Conservation (phyloP, 805 yeast species). For the Barnettozyma vustinii region DNA sequence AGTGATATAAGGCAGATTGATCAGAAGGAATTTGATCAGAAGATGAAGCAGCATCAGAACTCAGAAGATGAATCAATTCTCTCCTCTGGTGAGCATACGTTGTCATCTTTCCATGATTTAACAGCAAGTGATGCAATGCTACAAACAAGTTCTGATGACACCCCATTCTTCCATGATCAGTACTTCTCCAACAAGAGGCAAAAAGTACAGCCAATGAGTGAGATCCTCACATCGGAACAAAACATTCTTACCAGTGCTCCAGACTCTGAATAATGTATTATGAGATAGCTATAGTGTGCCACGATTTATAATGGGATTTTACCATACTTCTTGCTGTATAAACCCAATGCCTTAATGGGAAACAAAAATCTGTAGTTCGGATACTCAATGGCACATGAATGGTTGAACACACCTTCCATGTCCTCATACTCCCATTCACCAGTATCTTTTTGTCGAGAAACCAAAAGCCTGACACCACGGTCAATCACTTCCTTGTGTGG, state of each 20-base stretch:
- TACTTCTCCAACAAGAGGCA: neutral
- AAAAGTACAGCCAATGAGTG: neutral
- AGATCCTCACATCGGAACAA: conserved; percentile 8
- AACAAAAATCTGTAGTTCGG: conserved; percentile 89
- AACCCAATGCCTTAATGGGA: conserved; percentile 89
- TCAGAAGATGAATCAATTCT: neutral
- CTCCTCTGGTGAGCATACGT: neutral
- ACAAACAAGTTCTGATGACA: conserved; percentile 1
- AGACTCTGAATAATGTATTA: neutral
- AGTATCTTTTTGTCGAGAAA: conserved; percentile 57
- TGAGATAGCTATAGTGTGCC: neutral
- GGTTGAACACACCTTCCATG: conserved; percentile 95
- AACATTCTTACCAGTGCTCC: conserved; percentile 10
- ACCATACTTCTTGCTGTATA: conserved; percentile 37
- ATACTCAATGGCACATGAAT: conserved; percentile 89
- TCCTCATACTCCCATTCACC: conserved; percentile 88
- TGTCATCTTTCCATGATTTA: conserved; percentile 1
- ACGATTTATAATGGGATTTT: neutral
- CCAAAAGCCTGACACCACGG: conserved; percentile 56
- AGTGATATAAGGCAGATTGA: conserved; percentile 1
- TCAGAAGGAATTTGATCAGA: conserved; percentile 3
- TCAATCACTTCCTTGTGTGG: conserved; percentile 63
- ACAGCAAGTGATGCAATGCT: neutral
- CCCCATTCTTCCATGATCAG: neutral
- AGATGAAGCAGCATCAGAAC: neutral